Base-by-base conservation (phyloP, 108 stramenopile species). In the Skeletonema marinoi region DNA sequence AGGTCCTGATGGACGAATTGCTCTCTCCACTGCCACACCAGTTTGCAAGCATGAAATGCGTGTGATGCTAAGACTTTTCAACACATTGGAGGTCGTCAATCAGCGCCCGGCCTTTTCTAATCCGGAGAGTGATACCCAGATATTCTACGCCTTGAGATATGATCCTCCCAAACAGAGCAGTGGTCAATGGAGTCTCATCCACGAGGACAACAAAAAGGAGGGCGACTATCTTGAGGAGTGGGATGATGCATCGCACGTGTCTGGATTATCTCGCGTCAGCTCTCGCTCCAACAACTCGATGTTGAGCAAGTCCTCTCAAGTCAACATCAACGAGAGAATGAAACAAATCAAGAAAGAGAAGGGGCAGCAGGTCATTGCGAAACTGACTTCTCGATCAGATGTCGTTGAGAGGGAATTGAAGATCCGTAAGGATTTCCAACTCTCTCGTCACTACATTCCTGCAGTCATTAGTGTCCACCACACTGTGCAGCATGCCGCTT, bases 401-500 rank as follows among this genome's bases (percentile, higher is more conserved):
- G 80, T 94, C 58, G 93, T 94, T 25, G 93, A 94, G 60, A 79
- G 93, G 11, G 93, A 94, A 75, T 66, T 94, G 50, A 91, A 92
- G 73, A 68, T 94, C 41, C 90, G 93, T 25, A 94, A 94, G 72
- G 93, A 92, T 58, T 88, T 83, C 54, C 90, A 92, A 46, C 78
- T 94, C n/a, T 94, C 93, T 41, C 85, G 93, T 25, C 93, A 94
- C 58, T 94, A 94, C 63, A 89, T 94, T 42, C 93, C 93, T 42
- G 93, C 93, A 10, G 86, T 94, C 36, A 92, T 94, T 32, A 94
- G 93, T 83, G 93, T 94, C 14, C 93, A 94, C 70, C 93, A 94
- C 78, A 94, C 93, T 35, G 93, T 94, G 1, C 93, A 94, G 65
- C 93, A 94, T 75, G 90, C 93, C 6, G 93, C 93, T 9, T 94